phyloP scores from a whole-genome alignment of 2,329 filamentous ascomycete genomes.

The Colletotrichum aenigma region DNA sequence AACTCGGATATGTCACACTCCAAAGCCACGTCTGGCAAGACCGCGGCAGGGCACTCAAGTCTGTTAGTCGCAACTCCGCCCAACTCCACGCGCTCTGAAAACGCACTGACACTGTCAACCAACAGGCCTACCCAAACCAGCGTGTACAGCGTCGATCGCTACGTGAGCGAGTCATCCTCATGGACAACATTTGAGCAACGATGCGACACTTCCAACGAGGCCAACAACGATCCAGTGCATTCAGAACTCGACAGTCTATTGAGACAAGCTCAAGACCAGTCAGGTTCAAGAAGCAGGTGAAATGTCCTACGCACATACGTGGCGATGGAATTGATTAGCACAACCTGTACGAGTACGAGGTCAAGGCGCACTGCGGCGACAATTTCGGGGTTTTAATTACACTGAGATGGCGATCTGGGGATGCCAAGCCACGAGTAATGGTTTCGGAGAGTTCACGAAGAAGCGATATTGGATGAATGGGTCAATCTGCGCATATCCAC shows the following conservation, averaged over 20 bases:
- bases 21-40: background rate
- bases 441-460: background rate
- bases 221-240: background rate
- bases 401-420: background rate
- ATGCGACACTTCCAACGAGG: background rate
- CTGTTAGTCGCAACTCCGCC: background rate
- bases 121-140: background rate
- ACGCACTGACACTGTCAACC: background rate
- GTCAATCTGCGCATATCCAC: background rate
- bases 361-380: background rate
- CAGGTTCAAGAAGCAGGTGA: background rate
- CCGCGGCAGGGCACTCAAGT: background rate
- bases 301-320: too few species aligned
- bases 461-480: background rate
- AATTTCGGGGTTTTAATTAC: background rate
- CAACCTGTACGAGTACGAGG: background rate
- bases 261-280: background rate
- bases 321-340: background rate
- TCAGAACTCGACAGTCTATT: background rate
- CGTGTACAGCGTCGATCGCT: slow-evolving; percentile 12
- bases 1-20: background rate
- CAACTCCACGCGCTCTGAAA: background rate
- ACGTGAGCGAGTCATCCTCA: slow-evolving; percentile 1
- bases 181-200: background rate
- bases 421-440: background rate